A percentile compares a stretch with the other conserved stretches of the same genome.
Conservation (phyloP, 192 early-diverging fungal species). For the Backusella circina region DNA sequence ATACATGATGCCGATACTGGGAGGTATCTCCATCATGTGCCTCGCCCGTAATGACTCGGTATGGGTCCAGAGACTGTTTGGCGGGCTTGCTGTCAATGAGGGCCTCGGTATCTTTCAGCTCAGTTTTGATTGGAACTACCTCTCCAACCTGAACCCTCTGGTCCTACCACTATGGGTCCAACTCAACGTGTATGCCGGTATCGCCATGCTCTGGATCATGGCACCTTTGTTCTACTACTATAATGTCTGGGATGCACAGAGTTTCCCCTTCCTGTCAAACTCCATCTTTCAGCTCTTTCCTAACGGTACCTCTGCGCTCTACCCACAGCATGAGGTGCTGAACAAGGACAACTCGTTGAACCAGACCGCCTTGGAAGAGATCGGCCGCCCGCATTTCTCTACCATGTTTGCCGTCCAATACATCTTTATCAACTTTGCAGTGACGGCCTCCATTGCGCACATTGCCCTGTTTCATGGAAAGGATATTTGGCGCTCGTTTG, state of each 20-base stretch:
- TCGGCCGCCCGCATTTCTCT: constrained; percentile 49
- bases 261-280: constrained; percentile 52
- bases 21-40: constrained; percentile 36
- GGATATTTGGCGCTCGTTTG: constrained; percentile 56
- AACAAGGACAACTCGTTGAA: constrained; percentile 45
- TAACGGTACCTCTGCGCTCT: constrained; percentile 39
- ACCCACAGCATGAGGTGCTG: constrained; percentile 34
- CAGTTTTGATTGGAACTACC: constrained; percentile 46
- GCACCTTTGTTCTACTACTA: constrained; percentile 54
- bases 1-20: constrained; percentile 37
- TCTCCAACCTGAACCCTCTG: constrained; percentile 32
- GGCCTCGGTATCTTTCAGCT: constrained; percentile 39
- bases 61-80: constrained; percentile 39
- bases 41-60: constrained; percentile 27
- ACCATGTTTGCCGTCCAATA: constrained; percentile 56
- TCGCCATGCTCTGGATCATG: constrained; percentile 49
- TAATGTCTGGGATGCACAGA: constrained; percentile 47
- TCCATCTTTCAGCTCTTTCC: constrained; percentile 36
- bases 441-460: constrained; percentile 58
- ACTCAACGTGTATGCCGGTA: constrained; percentile 64
- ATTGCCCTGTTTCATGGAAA: constrained; percentile 56
- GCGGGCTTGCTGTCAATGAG: constrained; percentile 37
- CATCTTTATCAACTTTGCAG: constrained; percentile 50
- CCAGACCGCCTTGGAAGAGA: constrained; percentile 36
- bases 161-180: constrained; percentile 67